Evolutionary conservation across 208 protist species (phyloP).

Genomic region (Trypanosoma mega): DNA sequence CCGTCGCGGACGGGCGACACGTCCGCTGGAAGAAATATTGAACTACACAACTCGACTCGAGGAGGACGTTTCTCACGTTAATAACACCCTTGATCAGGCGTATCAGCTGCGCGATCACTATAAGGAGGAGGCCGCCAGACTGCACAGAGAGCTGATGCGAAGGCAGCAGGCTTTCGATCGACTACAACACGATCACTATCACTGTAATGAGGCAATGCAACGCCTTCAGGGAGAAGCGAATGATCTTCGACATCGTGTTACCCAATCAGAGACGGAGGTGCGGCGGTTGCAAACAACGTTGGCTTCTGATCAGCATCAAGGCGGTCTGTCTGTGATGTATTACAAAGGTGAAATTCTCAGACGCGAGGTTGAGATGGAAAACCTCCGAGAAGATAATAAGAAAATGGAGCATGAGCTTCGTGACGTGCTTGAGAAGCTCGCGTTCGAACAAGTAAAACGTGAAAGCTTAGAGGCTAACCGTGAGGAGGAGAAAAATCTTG

Average conservation of each 20-base stretch:
- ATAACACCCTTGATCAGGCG: constrained; percentile 37
- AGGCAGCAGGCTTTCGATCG: constrained; percentile 36
- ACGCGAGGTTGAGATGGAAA: constrained; percentile 2
- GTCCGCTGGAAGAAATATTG: constrained; percentile 49
- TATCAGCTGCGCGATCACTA: constrained; percentile 60
- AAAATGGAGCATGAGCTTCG: constrained; percentile 11
- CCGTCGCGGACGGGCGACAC: constrained; percentile 17
- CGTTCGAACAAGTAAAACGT: constrained; percentile 8
- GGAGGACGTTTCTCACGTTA: constrained; percentile 32
- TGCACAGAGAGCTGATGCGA: constrained; percentile 49
- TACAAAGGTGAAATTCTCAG: neutral
- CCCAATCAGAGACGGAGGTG: constrained; percentile 25
- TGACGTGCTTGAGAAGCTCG: constrained; percentile 10
- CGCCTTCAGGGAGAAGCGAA: constrained; percentile 20
- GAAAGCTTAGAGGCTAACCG: neutral
- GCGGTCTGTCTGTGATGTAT: neutral
- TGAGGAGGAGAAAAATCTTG: neutral
- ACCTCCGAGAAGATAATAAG: constrained; percentile 16
- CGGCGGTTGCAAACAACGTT: constrained; percentile 4
- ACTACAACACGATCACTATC: constrained; percentile 26
- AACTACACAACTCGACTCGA: constrained; percentile 51
- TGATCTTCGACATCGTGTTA: constrained; percentile 31
- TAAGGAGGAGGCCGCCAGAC: constrained; percentile 51
- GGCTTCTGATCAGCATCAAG: neutral
- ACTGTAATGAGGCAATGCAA: constrained; percentile 28